Base-by-base conservation (phyloP, 2,329 filamentous ascomycete genomes). In the Diaporthe longicolla region DNA sequence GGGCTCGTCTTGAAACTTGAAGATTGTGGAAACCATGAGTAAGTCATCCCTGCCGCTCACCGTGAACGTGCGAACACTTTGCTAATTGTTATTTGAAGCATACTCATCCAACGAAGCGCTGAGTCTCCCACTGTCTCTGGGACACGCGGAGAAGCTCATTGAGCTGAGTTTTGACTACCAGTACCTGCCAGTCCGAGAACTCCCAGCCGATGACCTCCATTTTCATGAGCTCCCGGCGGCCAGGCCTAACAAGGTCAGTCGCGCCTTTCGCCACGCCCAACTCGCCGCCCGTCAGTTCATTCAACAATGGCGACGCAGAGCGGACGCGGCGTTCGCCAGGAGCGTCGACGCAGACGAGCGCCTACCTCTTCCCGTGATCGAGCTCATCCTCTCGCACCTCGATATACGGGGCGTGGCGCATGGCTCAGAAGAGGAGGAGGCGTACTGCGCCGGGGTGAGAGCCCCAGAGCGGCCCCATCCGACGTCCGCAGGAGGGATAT, bases 221-320 rank as follows among this genome's bases (percentile, higher is more conserved):
- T 17, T 19, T 29, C 17, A 21, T 32, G 26, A 57, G 54, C 54
- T 57, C 26, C 19, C 45, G 29, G 63, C 32, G 32, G 15, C 45
- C n/a, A 37, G 48, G 48, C 63, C 63, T 50, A 68, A 54, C 32
- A 68, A 40, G 45, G 48, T 48, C 32, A 35, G 63, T 13, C 63
- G 63, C 15, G n/a, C 63, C 3, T 54, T 68, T 9, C 63, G 48
- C 32, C 45, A 68, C 19, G 32, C 48, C n/a, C 63, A 68, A 24
- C 35, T 68, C 17, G 48, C 48, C 29, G 45, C 26, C 8, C 52
- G 52, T n/a, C 48, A 54, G 7, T 54, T 54, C 9, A 24, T 68
- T 8, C 63, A 21, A 13, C 63, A 15, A 21, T 32, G 63, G 48
- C 63, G n/a, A 2, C 63, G 15, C 13, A 54, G n/a, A n/a, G 45